Base-by-base conservation (phyloP, 306 rosid genomes). In the Sindora glabra region DNA sequence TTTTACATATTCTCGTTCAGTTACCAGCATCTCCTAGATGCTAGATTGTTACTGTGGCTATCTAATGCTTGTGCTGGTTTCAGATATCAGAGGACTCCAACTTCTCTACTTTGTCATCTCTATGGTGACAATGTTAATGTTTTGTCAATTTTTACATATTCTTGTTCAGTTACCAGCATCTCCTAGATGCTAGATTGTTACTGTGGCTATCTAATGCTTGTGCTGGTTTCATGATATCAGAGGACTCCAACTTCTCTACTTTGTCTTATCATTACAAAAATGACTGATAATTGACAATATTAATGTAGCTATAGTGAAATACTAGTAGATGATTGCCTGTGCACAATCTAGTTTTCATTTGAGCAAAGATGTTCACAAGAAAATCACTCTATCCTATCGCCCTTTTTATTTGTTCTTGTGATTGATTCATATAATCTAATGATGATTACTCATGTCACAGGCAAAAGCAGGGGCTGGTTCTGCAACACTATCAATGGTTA, bases 391-490 rank as follows among this genome's bases (percentile, higher is more conserved):
- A 29, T 52, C 33, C 14, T 30, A 22, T 49, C 48, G 23, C 15
- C 46, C 25, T 0, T 4, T 45, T 29, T 56, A 36, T 18, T 40
- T 60, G 16, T 55, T 29, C 36, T 16, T 61, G 51, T 42, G 50
- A 21, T 22, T 45, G 40, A 45, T 72, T 69, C 29, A 40, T 40
- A 16, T 61, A 71, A 52, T 49, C 56, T 59, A 79, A 70, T 55
- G 4, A 33, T 18, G 9, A 32, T 34, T 37, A 18, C 41, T 59
- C 48, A 71, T 52, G 66, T 56, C 71, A 65, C 84, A 94, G 95
- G 97, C 99, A 48, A 94, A 94, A 76, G 94, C 90, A 56, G 97
- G 99, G 55, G 70, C 97, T 73, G 95, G 99, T 70, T 89, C 97
- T 8, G 95, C 99, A 53, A 89, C 97, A 56, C 79, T 94, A 29